Evolutionary conservation across 1,139 yeast species (phyloP).

Genomic region (Torulaspora globosa): DNA sequence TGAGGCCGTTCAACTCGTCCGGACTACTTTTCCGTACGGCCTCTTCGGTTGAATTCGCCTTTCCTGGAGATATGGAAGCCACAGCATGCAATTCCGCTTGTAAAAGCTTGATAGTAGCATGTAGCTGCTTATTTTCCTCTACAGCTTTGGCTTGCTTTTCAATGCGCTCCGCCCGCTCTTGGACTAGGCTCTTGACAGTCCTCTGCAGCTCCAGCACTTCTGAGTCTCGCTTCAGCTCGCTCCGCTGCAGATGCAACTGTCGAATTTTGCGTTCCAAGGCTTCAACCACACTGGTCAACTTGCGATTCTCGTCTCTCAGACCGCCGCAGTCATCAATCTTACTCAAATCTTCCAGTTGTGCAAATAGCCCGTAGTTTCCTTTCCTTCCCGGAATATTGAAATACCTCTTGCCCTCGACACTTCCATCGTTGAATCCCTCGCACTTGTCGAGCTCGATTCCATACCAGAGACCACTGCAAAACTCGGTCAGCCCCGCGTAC

Average conservation of each 20-base stretch:
- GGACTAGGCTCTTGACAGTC: background rate
- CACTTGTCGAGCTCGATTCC: slow-evolving; percentile 69
- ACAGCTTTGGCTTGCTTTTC: background rate
- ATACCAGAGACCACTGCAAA: slow-evolving; percentile 68
- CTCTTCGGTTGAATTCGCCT: too few species aligned
- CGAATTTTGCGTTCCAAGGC: slow-evolving; percentile 43
- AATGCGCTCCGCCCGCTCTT: background rate
- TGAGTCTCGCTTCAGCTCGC: too few species aligned
- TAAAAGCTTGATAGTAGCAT: background rate
- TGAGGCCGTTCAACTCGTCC: too few species aligned
- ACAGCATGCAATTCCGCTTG: background rate
- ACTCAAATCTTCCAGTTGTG: slow-evolving; percentile 36
- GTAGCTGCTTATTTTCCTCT: background rate
- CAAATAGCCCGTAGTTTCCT: slow-evolving; percentile 56
- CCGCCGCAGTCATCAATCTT: slow-evolving; percentile 14
- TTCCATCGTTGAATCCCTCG: slow-evolving; percentile 76
- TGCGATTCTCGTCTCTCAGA: slow-evolving; percentile 14
- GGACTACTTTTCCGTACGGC: too few species aligned
- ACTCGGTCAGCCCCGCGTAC: slow-evolving; percentile 51
- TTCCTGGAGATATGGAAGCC: too few species aligned
- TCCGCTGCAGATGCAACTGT: slow-evolving; percentile 30
- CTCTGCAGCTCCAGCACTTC: slow-evolving; percentile 1
- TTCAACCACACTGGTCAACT: slow-evolving; percentile 42
- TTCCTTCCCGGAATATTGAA: slow-evolving; percentile 46
- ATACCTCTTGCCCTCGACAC: slow-evolving; percentile 59